Evolutionary conservation across 2,329 filamentous ascomycete genomes (phyloP), one percentile per base, ranked within the genome.

Genomic region (Xylariaceae sp.): DNA sequence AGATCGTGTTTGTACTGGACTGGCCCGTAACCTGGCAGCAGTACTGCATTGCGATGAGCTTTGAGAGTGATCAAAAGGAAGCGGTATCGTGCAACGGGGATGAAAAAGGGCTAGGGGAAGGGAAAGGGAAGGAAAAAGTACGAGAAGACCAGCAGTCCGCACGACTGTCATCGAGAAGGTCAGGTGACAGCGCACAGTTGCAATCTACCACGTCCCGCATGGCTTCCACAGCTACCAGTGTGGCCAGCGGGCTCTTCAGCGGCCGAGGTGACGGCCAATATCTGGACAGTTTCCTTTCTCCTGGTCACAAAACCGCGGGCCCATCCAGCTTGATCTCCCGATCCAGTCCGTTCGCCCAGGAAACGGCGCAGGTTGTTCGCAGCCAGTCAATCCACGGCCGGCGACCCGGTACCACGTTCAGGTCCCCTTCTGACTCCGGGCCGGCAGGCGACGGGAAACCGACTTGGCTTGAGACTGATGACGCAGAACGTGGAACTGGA

Each of bases 381-480:
- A 27, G 22, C 22, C 22, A 27, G 22, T 27, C 22, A 27, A 27
- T 27, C 7, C 22, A 4, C 22, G 22, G 22, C 22, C 22, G 22
- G 22, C 22, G 22, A 27, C 4, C 22, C 4, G 44, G 54, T 19
- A 52, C 49, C 27, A 55, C 54, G 31, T 62, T 73, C 48, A 66
- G 57, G 44, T 58, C 62, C 22, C 47, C 58, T 11, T 59, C 64
- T 12, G 46, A 56, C 1, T 60, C 64, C 22, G 57, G 60, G 42
- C 64, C 68, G 39, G 52, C 59, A 11, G 59, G 22, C 22, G 22
- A 27, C 22, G 7, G 22, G 4, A 4, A 27, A 27, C 22, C 22
- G 7, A 27, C 22, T 7, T 27, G 22, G 22, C 22, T 27, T 5
- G 4, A 27, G 22, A 27, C 7, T 27, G 22, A 27, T 7, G 22